phyloP scores from a whole-genome alignment of 2,329 filamentous ascomycete genomes.

The Microsporum canis region DNA sequence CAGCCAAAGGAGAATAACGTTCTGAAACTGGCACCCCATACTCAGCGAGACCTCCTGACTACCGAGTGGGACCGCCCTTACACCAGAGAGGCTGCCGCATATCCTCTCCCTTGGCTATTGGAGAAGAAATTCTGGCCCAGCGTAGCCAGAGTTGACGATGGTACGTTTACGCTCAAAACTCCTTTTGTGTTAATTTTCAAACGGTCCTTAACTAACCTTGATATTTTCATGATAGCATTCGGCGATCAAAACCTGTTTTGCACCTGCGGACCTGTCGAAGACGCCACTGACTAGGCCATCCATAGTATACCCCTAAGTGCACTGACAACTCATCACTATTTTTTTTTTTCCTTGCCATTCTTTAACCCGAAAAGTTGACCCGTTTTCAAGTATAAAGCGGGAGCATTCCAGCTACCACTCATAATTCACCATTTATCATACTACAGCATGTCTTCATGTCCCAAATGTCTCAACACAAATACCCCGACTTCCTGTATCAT shows the following conservation, averaged over 20 bases:
- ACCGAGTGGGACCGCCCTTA: constrained; percentile 77
- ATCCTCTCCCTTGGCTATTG: constrained; percentile 66
- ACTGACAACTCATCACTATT: not conserved
- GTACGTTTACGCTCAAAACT: constrained; percentile 40
- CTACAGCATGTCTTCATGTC: not conserved
- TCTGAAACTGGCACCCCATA: constrained; percentile 80
- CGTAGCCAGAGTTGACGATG: constrained; percentile 76
- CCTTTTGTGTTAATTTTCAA: constrained; percentile 16
- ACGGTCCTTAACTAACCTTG: not conserved
- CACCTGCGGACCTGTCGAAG: constrained; percentile 76
- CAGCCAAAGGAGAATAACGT: constrained; percentile 68
- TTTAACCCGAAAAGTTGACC: not conserved
- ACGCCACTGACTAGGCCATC: constrained; percentile 14
- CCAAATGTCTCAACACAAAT: not conserved
- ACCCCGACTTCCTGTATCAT: not conserved
- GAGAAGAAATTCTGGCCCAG: constrained; percentile 98
- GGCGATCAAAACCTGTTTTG: constrained; percentile 91
- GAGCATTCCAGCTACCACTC: not conserved
- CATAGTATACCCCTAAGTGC: not conserved
- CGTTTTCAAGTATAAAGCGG: not conserved
- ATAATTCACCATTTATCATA: not conserved
- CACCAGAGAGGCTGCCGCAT: constrained; percentile 69
- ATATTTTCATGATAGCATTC: constrained; percentile 47
- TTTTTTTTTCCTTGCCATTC: not conserved
- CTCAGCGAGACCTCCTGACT: constrained; percentile 63